These are phyloP conservation scores for Rhodamnia argentea DNA, from an alignment of 345 rosid genomes.

Conservation along the genomic window DNA sequence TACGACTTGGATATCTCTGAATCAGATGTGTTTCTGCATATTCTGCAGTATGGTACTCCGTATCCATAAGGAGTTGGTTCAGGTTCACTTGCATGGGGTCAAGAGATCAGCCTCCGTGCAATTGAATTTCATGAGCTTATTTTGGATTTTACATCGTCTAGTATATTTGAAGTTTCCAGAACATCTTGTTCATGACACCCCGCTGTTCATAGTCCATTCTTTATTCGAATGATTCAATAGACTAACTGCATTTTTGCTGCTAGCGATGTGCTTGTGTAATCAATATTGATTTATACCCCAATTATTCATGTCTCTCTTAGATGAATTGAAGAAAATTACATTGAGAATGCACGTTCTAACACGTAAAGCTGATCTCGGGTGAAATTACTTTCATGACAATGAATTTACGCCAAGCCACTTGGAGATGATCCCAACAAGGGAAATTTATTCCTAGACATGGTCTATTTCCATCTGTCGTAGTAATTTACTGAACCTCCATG, in stretches of 20 bases:
- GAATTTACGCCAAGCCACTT: neutral
- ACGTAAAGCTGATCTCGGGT: neutral
- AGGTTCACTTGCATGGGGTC: neutral
- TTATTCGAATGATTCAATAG: neutral
- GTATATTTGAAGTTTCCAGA: neutral
- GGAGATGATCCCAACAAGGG: neutral
- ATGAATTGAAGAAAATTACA: neutral
- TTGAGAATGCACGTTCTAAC: neutral
- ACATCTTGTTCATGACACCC: neutral
- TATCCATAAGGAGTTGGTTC: neutral
- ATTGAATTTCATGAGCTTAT: neutral
- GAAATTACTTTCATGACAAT: neutral
- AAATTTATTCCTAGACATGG: neutral
- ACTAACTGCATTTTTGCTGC: rapidly evolving
- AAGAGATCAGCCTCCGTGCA: neutral
- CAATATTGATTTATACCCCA: neutral
- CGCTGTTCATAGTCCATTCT: neutral
- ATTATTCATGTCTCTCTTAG: neutral
- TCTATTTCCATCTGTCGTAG: neutral
- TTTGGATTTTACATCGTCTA: neutral
- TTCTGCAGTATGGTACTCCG: neutral
- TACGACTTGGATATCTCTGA: neutral
- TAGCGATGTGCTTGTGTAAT: neutral
- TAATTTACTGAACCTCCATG: neutral
- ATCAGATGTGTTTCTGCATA: neutral